A percentile compares a stretch with the other conserved stretches of the same genome.
These are phyloP conservation scores for Gossypium rotundifolium DNA, from an alignment of 345 rosid species.

Conservation along the genomic window DNA sequence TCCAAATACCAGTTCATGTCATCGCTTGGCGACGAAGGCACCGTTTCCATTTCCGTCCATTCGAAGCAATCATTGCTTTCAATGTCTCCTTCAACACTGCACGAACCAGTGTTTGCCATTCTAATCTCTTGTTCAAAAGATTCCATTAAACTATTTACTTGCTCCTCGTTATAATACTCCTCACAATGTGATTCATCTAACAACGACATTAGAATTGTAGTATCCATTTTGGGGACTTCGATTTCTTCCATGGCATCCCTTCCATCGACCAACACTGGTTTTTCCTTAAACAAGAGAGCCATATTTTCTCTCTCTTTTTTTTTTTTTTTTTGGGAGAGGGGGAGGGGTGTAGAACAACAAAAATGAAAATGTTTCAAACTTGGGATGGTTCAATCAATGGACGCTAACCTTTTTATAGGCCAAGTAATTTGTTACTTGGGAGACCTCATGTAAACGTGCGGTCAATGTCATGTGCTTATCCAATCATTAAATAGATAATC, in stretches of 20 bases:
- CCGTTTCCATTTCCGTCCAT: conserved; percentile 25
- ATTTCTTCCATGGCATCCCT: background rate
- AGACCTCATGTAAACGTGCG: background rate
- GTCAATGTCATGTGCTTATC: background rate
- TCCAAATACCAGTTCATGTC: conserved; percentile 43
- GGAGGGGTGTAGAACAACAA: background rate
- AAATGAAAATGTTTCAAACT: background rate
- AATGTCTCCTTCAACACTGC: background rate
- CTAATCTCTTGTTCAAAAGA: conserved; percentile 2
- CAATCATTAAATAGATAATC: background rate
- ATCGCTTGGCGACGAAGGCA: conserved; percentile 31
- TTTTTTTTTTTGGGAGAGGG: accelerated
- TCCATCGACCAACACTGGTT: background rate
- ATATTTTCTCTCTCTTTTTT: background rate
- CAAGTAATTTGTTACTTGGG: background rate
- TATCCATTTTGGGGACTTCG: background rate
- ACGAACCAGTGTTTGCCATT: background rate
- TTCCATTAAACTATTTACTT: conserved; percentile 5
- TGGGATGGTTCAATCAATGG: background rate
- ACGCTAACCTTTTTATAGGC: background rate
- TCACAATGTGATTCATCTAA: conserved; percentile 13
- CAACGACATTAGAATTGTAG: background rate
- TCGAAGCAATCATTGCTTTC: conserved; percentile 4
- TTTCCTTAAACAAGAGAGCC: background rate
- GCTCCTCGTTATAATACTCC: conserved; percentile 7